phyloP scores from a whole-genome alignment of 1,139 yeast species.

The Yamadazyma jaroonii region DNA sequence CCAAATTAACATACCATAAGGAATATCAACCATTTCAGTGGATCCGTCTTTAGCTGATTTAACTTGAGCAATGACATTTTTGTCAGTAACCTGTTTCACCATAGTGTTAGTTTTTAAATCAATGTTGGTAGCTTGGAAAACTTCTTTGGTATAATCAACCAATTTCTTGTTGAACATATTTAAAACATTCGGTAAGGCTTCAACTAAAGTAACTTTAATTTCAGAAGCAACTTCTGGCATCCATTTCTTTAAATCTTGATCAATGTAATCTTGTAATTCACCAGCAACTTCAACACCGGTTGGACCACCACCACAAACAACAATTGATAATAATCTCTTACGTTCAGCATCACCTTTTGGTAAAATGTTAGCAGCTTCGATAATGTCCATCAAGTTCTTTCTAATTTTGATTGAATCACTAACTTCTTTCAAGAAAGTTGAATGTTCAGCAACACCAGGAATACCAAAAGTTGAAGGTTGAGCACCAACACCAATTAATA shows the following conservation, averaged over 20 bases:
- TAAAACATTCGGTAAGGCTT: slow-evolving; percentile 88
- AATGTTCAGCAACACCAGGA: slow-evolving; percentile 88
- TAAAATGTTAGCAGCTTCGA: slow-evolving; percentile 74
- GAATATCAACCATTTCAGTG: slow-evolving; percentile 59
- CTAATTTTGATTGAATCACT: slow-evolving; percentile 79
- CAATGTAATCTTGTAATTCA: slow-evolving; percentile 90
- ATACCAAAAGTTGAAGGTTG: slow-evolving; percentile 90
- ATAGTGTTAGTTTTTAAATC: slow-evolving; percentile 77
- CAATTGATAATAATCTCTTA: slow-evolving; percentile 75
- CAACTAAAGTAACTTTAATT: slow-evolving; percentile 79
- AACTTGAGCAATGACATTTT: slow-evolving; percentile 65
- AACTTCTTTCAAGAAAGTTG: slow-evolving; percentile 82
- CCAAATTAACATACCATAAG: slow-evolving; percentile 91
- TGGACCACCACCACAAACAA: slow-evolving; percentile 96
- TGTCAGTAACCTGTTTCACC: slow-evolving; percentile 79
- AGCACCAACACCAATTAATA: slow-evolving; percentile 90
- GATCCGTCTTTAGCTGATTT: slow-evolving; percentile 62
- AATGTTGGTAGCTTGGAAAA: slow-evolving; percentile 77
- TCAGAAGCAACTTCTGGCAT: slow-evolving; percentile 83
- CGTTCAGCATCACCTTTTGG: slow-evolving; percentile 76
- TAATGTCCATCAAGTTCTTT: slow-evolving; percentile 71
- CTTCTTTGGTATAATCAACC: slow-evolving; percentile 79
- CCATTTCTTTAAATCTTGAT: slow-evolving; percentile 86
- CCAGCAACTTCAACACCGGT: slow-evolving; percentile 97
- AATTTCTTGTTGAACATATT: slow-evolving; percentile 83